These are phyloP conservation scores for Trichocladium uniseriatum DNA, from an alignment of 495 filamentous ascomycete genomes.

Conservation along the genomic window DNA sequence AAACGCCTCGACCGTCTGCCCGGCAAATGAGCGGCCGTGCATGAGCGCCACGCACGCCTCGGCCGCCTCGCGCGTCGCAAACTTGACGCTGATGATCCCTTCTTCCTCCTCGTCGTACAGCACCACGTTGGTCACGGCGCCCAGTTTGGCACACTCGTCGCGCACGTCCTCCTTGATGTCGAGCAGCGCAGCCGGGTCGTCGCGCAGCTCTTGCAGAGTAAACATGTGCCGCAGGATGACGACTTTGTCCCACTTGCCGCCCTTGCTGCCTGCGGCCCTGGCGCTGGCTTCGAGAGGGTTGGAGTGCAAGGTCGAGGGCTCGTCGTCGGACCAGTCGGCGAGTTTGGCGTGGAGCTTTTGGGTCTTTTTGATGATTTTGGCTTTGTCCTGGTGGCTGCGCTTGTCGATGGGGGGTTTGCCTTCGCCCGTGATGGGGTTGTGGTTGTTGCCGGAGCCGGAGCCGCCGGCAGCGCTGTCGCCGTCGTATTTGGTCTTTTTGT, in stretches of 20 bases:
- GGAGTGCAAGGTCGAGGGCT: constrained; percentile 24
- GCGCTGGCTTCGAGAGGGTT: constrained; percentile 22
- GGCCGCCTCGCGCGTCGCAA: constrained; percentile 59
- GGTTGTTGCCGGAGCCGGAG: constrained; percentile 2
- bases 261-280: constrained; percentile 31
- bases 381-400: constrained; percentile 6
- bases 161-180: constrained; percentile 94
- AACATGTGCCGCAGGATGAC: constrained; percentile 95
- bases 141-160: constrained; percentile 80
- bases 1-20: constrained; percentile 65
- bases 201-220: constrained; percentile 72
- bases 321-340: constrained; percentile 88
- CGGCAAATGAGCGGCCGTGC: constrained; percentile 73
- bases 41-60: constrained; percentile 63
- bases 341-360: constrained; percentile 84
- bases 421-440: neutral
- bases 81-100: constrained; percentile 78
- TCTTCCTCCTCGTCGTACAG: constrained; percentile 84
- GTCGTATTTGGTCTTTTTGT: constrained; percentile 57
- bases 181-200: constrained; percentile 71
- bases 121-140: constrained; percentile 80
- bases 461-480: constrained; percentile 30
- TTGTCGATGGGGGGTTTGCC: neutral
- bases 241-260: constrained; percentile 59
- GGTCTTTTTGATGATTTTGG: constrained; percentile 77